phyloP scores from a whole-genome alignment of 805 yeast genomes.

The Teunomyces atbi region DNA sequence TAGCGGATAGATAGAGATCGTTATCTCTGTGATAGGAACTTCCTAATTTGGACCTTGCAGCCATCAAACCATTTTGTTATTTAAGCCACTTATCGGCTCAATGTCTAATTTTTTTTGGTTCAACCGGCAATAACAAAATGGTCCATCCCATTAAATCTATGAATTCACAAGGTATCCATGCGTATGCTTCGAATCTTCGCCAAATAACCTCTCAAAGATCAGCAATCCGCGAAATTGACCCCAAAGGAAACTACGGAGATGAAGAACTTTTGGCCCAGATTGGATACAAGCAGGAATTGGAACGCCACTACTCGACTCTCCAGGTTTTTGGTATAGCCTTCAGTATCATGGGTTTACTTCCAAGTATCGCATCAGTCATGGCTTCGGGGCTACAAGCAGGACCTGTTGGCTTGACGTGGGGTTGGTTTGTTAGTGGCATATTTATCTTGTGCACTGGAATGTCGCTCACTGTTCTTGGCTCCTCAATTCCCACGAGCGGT shows the following conservation, averaged over 20 bases:
- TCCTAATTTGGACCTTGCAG: neutral
- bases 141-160: slow-evolving; percentile 1
- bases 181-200: slow-evolving; percentile 1
- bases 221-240: slow-evolving; percentile 5
- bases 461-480: slow-evolving; percentile 64
- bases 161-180: neutral
- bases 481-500: slow-evolving; percentile 73
- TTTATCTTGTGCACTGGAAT: slow-evolving; percentile 59
- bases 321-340: slow-evolving; percentile 73
- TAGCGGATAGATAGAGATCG: neutral
- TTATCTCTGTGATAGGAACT: neutral
- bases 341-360: slow-evolving; percentile 69
- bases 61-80: neutral
- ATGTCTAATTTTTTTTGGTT: neutral
- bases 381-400: slow-evolving; percentile 59
- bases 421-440: slow-evolving; percentile 61
- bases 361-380: slow-evolving; percentile 58
- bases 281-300: slow-evolving; percentile 70
- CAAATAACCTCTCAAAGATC: slow-evolving; percentile 6
- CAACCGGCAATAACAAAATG: neutral
- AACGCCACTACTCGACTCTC: slow-evolving; percentile 56
- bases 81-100: neutral
- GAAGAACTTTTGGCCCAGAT: slow-evolving; percentile 48
- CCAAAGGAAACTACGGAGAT: slow-evolving; percentile 12
- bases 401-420: slow-evolving; percentile 67